Conservation (phyloP, 495 filamentous ascomycete genomes). For the Chaetomium tenue region DNA sequence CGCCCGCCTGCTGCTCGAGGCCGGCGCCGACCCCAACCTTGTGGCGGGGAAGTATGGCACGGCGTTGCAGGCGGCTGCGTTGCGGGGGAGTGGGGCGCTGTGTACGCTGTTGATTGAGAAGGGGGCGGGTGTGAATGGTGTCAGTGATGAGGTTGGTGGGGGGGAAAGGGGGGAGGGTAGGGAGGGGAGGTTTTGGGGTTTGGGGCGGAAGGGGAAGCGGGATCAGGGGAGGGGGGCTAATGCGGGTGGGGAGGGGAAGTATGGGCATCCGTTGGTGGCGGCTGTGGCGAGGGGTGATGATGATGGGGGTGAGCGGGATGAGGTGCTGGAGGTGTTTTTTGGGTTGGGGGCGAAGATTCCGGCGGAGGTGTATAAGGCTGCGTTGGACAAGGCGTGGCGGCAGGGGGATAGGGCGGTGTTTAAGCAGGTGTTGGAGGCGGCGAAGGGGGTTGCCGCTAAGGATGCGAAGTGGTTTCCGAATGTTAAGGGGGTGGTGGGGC, state of each 20-base stretch:
- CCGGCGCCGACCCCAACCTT: not conserved
- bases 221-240: no score
- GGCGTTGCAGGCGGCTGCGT: not conserved
- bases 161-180: no score
- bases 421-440: not conserved
- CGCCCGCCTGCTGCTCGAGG: conserved; percentile 2
- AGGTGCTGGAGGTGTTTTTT: not conserved
- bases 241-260: not conserved
- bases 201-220: no score
- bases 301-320: not conserved
- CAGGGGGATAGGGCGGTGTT: not conserved
- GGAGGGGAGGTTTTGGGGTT: no score
- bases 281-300: not conserved
- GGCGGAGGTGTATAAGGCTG: not conserved
- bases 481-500: not conserved
- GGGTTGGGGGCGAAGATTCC: not conserved
- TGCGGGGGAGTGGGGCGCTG: not conserved
- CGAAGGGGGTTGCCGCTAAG: not conserved
- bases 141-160: no score
- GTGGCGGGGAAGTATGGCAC: not conserved
- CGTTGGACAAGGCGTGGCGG: not conserved
- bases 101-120: not conserved
- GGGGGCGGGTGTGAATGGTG: not conserved
- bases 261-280: not conserved
- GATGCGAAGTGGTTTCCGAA: not conserved